Percentiles rank a stretch among this genome's conserved stretches.
Conservation (phyloP, 2,329 filamentous ascomycete species). For the Claviceps humidiphila region DNA sequence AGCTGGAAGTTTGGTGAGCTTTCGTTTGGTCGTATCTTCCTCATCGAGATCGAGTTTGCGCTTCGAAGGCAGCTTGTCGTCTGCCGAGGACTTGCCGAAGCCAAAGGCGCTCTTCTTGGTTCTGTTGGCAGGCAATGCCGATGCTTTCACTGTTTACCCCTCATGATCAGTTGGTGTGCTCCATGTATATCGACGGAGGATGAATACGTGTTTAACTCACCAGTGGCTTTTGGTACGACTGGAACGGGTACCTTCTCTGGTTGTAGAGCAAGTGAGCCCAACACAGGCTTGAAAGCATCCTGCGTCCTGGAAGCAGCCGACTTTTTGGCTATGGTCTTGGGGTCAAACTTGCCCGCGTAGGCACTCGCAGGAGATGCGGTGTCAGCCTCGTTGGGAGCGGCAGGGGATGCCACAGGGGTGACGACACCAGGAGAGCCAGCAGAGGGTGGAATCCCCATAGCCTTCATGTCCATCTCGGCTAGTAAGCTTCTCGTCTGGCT, state of each 20-base stretch:
- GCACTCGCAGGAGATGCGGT: conserved; percentile 39
- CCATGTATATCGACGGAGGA: neutral
- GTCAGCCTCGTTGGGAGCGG: conserved; percentile 27
- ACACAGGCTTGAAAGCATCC: conserved; percentile 32
- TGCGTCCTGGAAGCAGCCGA: conserved; percentile 47
- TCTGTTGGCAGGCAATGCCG: conserved; percentile 51
- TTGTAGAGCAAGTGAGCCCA: conserved; percentile 34
- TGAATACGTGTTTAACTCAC: conserved; percentile 17
- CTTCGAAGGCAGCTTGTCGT: conserved; percentile 57
- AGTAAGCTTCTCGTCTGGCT: conserved; percentile 54
- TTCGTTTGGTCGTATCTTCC: conserved; percentile 74
- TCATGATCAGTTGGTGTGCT: neutral
- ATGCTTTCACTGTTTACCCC: conserved; percentile 22
- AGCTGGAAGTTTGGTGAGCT: conserved; percentile 79
- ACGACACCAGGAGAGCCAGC: conserved; percentile 36
- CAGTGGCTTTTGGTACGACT: conserved; percentile 21
- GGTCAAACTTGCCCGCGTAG: conserved; percentile 72
- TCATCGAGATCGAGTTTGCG: conserved; percentile 76
- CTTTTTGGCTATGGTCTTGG: conserved; percentile 76
- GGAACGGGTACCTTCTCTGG: conserved; percentile 20
- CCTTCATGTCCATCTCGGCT: conserved; percentile 61
- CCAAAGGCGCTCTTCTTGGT: conserved; percentile 76
- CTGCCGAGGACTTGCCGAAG: conserved; percentile 53
- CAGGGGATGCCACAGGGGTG: conserved; percentile 37
- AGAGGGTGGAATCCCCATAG: conserved; percentile 31